A percentile compares a stretch with the other conserved stretches of the same genome.
These are phyloP conservation scores for Lichenothelia convexa DNA, from an alignment of 495 filamentous ascomycete species.

Conservation along the genomic window DNA sequence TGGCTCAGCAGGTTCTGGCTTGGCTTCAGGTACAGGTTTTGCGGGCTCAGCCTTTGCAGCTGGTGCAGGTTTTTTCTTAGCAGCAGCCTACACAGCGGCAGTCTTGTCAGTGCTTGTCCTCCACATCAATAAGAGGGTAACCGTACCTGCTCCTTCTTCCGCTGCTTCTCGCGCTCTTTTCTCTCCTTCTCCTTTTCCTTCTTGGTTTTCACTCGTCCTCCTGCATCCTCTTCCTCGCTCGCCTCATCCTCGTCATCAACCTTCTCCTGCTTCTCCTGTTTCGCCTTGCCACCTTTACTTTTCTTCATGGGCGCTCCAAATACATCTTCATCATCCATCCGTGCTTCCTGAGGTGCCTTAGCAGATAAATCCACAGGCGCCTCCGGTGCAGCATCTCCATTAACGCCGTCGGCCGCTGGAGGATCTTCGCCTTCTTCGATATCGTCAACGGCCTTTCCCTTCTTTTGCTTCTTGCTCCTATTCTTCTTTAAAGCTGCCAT, in stretches of 20 bases:
- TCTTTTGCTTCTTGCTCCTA: slow-evolving; percentile 82
- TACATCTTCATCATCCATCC: slow-evolving; percentile 65
- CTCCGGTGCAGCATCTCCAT: slow-evolving; percentile 20
- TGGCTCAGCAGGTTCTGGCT: slow-evolving; percentile 15
- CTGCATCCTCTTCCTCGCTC: slow-evolving; percentile 38
- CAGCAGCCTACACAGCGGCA: slow-evolving; percentile 28
- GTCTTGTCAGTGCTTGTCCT: too few relatives aligned
- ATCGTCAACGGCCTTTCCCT: slow-evolving; percentile 55
- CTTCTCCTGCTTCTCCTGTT: slow-evolving; percentile 21
- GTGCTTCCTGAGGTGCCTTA: slow-evolving; percentile 72
- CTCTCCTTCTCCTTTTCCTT: slow-evolving; percentile 94
- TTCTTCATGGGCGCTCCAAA: slow-evolving; percentile 52
- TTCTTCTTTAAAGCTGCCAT: slow-evolving; percentile 80
- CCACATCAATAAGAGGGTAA: too few relatives aligned
- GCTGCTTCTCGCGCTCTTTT: slow-evolving; percentile 82
- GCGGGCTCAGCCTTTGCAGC: slow-evolving; percentile 20
- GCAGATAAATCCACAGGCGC: slow-evolving; percentile 25
- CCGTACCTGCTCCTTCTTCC: slow-evolving; percentile 66
- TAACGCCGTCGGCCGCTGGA: slow-evolving; percentile 21
- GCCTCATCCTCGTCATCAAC: slow-evolving; percentile 25
- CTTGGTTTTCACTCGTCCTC: slow-evolving; percentile 66
- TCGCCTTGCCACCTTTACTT: slow-evolving; percentile 26
- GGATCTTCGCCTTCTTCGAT: slow-evolving; percentile 56
- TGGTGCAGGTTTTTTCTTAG: slow-evolving; percentile 48
- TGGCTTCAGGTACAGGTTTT: slow-evolving; percentile 26